Evolutionary conservation across 2,329 filamentous ascomycete species (phyloP).

Genomic region (Ilyonectria destructans): DNA sequence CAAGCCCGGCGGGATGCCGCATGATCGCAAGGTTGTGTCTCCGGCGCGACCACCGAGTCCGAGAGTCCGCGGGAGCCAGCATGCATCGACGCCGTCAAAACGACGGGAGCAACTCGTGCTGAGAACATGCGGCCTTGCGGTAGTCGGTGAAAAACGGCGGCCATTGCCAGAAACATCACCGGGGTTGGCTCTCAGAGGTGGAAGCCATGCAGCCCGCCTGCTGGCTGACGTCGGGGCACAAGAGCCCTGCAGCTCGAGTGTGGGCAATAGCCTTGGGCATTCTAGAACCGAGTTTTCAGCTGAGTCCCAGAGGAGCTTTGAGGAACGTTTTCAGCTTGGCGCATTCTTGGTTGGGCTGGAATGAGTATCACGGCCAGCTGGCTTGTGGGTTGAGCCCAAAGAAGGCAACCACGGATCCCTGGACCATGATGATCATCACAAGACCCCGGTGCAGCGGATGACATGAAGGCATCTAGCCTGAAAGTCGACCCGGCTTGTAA

Average conservation of each 20-base stretch:
- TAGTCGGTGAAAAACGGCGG: constrained; percentile 6
- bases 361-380: constrained; percentile 15
- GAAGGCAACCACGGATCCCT: constrained; percentile 41
- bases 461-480: constrained; percentile 37
- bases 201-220: not conserved
- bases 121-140: constrained; percentile 11
- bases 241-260: not conserved
- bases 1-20: constrained; percentile 22
- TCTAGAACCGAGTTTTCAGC: constrained; percentile 34
- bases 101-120: constrained; percentile 2
- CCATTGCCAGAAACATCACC: not conserved
- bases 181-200: not conserved
- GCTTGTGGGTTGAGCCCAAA: constrained; percentile 32
- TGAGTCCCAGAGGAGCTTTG: constrained; percentile 23
- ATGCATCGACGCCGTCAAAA: not conserved
- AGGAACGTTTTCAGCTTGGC: constrained; percentile 27
- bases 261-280: constrained; percentile 23
- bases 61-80: not conserved
- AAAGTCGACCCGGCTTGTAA: constrained; percentile 23
- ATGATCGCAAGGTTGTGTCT: constrained; percentile 17
- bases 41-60: not conserved
- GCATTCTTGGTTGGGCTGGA: constrained; percentile 33
- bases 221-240: constrained; percentile 3
- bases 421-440: constrained; percentile 39
- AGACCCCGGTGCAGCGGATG: constrained; percentile 40